Evolutionary conservation across 1,284 basidiomycete species (phyloP).

Genomic region (Wolfiporia cocos): DNA sequence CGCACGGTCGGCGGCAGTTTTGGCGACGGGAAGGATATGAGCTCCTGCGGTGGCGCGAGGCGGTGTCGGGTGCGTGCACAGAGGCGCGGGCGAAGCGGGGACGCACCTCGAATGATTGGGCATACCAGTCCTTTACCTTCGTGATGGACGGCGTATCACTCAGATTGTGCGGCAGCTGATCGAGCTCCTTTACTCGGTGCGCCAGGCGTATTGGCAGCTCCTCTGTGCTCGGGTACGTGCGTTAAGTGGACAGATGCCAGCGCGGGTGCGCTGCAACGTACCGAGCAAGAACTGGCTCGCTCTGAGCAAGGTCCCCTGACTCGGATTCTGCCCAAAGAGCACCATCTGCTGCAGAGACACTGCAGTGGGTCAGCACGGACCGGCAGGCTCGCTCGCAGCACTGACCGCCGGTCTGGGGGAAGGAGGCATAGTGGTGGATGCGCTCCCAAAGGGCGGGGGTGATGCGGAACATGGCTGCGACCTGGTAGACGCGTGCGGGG

Average conservation of each 20-base stretch:
- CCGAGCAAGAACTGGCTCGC: slow-evolving; percentile 82
- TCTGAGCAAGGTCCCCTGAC: slow-evolving; percentile 82
- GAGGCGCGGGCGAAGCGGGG: too few relatives aligned
- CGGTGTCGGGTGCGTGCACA: neutral
- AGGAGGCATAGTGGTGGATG: slow-evolving; percentile 91
- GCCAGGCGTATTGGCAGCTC: slow-evolving; percentile 93
- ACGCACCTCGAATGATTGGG: slow-evolving; percentile 93
- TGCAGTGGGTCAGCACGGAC: slow-evolving; percentile 21
- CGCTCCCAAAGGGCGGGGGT: slow-evolving; percentile 83
- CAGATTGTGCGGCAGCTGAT: slow-evolving; percentile 90
- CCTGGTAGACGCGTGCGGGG: neutral
- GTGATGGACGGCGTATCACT: slow-evolving; percentile 91
- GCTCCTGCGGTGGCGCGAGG: slow-evolving; percentile 51
- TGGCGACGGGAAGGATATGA: slow-evolving; percentile 81
- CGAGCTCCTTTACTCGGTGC: slow-evolving; percentile 95
- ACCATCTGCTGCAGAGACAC: slow-evolving; percentile 94
- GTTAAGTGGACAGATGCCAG: too few relatives aligned
- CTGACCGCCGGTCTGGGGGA: slow-evolving; percentile 87
- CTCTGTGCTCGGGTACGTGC: too few relatives aligned
- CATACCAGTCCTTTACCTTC: slow-evolving; percentile 98
- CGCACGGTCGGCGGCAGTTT: slow-evolving; percentile 62
- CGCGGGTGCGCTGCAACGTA: too few relatives aligned
- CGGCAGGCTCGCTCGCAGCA: slow-evolving; percentile 9
- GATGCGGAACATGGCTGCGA: slow-evolving; percentile 52
- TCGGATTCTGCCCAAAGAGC: slow-evolving; percentile 81